A percentile compares a stretch with the other conserved stretches of the same genome.
phyloP scores from a whole-genome alignment of 257 asterid species.

The Forsythia viridissima region DNA sequence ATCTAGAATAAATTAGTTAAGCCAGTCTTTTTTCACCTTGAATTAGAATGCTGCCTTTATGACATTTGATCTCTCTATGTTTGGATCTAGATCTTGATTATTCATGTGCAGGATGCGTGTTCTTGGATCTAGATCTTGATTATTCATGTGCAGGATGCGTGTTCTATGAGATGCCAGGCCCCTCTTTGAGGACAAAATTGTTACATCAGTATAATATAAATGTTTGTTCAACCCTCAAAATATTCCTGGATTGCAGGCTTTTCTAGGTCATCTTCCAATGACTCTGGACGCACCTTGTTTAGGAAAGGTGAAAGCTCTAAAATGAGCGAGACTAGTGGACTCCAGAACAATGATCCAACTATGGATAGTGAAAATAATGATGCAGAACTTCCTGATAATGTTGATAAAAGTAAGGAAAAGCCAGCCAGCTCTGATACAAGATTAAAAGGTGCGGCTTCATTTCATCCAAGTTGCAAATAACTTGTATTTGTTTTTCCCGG shows the following conservation, averaged over 20 bases:
- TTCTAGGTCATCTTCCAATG: slow-evolving; percentile 40
- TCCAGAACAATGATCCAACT: slow-evolving; percentile 36
- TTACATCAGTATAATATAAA: neutral
- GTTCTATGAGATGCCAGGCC: slow-evolving; percentile 14
- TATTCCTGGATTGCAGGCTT: slow-evolving; percentile 30
- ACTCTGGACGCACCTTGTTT: slow-evolving; percentile 31
- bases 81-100: slow-evolving; percentile 9
- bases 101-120: neutral
- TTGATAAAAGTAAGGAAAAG: slow-evolving; percentile 46
- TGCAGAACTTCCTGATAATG: slow-evolving; percentile 36
- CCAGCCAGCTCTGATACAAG: slow-evolving; percentile 48
- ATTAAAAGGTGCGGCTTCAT: slow-evolving; percentile 60
- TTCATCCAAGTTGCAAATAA: neutral
- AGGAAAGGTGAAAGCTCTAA: slow-evolving; percentile 45
- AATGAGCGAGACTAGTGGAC: slow-evolving; percentile 30
- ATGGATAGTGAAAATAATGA: slow-evolving; percentile 32
- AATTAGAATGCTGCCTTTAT: neutral
- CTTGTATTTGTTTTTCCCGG: neutral
- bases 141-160: neutral
- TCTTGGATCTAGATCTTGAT: slow-evolving; percentile 10
- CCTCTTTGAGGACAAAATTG: slow-evolving; percentile 1
- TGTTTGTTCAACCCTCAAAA: neutral
- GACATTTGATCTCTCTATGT: slow-evolving; percentile 1
- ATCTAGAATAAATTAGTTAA: neutral
- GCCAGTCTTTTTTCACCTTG: slow-evolving; percentile 15